phyloP scores from a whole-genome alignment of 108 stramenopile species.

The Cylindrotheca closterium region DNA sequence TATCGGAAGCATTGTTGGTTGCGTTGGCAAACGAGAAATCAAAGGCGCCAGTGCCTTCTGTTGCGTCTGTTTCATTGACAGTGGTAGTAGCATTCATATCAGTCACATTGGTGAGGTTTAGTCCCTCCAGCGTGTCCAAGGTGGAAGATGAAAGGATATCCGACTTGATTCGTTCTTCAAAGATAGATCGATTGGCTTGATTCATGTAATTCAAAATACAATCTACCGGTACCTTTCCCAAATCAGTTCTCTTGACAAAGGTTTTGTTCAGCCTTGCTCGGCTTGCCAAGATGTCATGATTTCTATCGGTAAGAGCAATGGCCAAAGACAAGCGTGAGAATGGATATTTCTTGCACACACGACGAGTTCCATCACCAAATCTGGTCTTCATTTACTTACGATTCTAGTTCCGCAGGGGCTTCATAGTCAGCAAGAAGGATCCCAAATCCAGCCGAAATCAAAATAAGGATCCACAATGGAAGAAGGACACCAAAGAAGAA shows the following conservation, averaged over 20 bases:
- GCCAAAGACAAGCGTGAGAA: too few species aligned
- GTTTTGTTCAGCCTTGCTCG: slow-evolving; percentile 4
- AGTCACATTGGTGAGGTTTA: background rate
- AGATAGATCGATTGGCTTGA: background rate
- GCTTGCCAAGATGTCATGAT: slow-evolving; percentile 29
- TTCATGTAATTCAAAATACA: background rate
- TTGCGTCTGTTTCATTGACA: background rate
- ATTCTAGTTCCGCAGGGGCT: slow-evolving; percentile 18
- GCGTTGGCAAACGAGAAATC: too few species aligned
- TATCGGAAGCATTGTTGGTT: too few species aligned
- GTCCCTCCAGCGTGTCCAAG: background rate
- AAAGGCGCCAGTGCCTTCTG: background rate
- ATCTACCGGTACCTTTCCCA: too few species aligned
- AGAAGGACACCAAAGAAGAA: slow-evolving; percentile 28
- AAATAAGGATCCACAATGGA: slow-evolving; percentile 31
- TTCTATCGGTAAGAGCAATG: too few species aligned
- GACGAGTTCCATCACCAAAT: too few species aligned
- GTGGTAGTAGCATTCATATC: background rate
- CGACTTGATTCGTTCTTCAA: background rate
- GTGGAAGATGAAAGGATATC: background rate
- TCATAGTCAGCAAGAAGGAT: slow-evolving; percentile 22
- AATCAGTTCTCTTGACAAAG: background rate
- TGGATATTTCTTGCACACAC: too few species aligned
- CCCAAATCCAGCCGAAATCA: slow-evolving; percentile 22
- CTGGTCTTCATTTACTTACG: too few species aligned